Evolutionary conservation across 257 asterid genomes (phyloP).

Genomic region (Solanum sitiens): DNA sequence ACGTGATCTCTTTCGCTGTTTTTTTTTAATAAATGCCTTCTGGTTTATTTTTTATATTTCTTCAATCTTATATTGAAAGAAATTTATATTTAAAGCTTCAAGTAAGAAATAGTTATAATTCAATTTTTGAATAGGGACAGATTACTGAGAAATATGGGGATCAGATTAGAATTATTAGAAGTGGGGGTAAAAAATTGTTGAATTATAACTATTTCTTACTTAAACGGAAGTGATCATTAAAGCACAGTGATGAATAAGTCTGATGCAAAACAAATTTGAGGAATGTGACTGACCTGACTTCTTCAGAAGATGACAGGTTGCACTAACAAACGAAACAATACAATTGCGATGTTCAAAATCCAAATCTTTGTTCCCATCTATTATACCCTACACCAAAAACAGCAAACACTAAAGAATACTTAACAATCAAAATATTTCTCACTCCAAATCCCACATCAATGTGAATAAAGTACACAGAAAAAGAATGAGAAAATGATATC

Average conservation of each 20-base stretch:
- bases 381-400: conserved; percentile 31
- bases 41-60: background rate
- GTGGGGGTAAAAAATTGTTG: background rate
- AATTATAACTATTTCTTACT: background rate
- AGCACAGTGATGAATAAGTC: background rate
- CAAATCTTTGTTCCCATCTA: conserved; percentile 15
- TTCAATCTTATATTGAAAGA: background rate
- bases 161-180: background rate
- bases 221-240: background rate
- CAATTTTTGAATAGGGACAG: background rate
- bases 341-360: conserved; percentile 29
- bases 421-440: background rate
- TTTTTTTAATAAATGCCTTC: background rate
- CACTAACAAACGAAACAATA: conserved; percentile 50
- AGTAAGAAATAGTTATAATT: background rate
- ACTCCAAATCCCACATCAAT: background rate
- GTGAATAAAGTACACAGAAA: background rate
- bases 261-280: background rate
- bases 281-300: conserved; percentile 40
- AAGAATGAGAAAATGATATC: background rate
- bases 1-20: background rate
- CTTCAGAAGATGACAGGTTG: conserved; percentile 54
- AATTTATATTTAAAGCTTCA: background rate
- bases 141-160: background rate
- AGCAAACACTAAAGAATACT: background rate